phyloP scores from a whole-genome alignment of 2,329 filamentous ascomycete species.

The Arthroderma sp. region DNA sequence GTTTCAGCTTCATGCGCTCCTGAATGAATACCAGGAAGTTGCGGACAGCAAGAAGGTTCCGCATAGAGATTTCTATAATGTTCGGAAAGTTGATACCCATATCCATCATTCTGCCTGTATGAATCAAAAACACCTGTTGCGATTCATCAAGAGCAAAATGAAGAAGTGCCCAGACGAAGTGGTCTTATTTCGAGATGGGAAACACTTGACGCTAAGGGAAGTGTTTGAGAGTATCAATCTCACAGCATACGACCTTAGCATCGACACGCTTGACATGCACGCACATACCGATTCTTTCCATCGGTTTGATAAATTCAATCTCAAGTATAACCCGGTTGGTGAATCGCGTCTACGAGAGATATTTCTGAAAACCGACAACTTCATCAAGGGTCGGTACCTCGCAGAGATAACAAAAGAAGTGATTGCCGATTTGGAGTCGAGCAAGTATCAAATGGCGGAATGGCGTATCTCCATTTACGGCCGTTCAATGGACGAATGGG shows the following conservation, averaged over 20 bases:
- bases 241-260: conserved; percentile 93
- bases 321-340: conserved; percentile 96
- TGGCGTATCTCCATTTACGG: conserved; percentile 98
- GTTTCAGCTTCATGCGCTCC: conserved; percentile 81
- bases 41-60: conserved; percentile 96
- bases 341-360: conserved; percentile 95
- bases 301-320: conserved; percentile 97
- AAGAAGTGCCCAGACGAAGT: conserved; percentile 94
- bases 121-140: conserved; percentile 96
- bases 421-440: conserved; percentile 90
- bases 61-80: conserved; percentile 97
- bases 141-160: conserved; percentile 99
- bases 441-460: conserved; percentile 99
- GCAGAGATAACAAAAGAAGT: conserved; percentile 98
- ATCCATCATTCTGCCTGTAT: conserved; percentile 98
- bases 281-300: conserved; percentile 97
- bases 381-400: conserved; percentile 86
- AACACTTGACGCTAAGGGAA: conserved; percentile 76
- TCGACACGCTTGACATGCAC: conserved; percentile 98
- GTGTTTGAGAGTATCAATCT: conserved; percentile 97
- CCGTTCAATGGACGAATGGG: conserved; percentile 85
- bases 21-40: conserved; percentile 96
- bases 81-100: conserved; percentile 96
- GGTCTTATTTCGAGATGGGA: conserved; percentile 82
- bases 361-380: conserved; percentile 97